A percentile compares a stretch with the other conserved stretches of the same genome.
These are phyloP conservation scores for Conticribra weissflogii DNA, from an alignment of 108 stramenopile species.

Conservation along the genomic window DNA sequence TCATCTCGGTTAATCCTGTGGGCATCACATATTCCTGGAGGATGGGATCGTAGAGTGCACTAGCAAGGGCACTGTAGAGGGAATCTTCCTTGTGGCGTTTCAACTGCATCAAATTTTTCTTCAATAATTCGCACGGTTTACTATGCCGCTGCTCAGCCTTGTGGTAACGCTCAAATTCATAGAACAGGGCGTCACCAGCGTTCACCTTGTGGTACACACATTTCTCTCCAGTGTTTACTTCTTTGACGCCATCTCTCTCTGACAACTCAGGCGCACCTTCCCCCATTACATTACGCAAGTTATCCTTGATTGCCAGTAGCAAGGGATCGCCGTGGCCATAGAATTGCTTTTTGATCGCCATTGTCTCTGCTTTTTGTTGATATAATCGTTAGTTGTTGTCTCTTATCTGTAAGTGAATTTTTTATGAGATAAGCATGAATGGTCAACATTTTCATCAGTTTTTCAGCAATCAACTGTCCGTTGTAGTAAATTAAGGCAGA, in stretches of 20 bases:
- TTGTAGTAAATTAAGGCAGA: too few species aligned
- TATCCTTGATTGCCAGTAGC: slow-evolving; percentile 8
- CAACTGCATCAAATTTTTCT: slow-evolving; percentile 12
- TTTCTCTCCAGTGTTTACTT: too few species aligned
- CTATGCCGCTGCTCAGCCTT: slow-evolving; percentile 16
- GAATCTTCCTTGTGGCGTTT: slow-evolving; percentile 23
- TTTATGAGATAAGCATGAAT: too few species aligned
- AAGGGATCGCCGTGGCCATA: slow-evolving; percentile 32
- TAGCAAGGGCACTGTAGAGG: slow-evolving; percentile 1
- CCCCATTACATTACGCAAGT: too few species aligned
- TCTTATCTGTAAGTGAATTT: not conserved
- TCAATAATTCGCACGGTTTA: too few species aligned
- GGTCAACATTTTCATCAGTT: too few species aligned
- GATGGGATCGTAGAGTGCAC: slow-evolving; percentile 24
- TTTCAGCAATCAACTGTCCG: too few species aligned
- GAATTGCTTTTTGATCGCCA: slow-evolving; percentile 18
- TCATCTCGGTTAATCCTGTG: slow-evolving; percentile 2
- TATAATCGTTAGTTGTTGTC: slow-evolving; percentile 5
- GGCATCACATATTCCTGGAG: slow-evolving; percentile 27
- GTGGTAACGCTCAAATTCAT: slow-evolving; percentile 21
- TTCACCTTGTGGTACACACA: too few species aligned
- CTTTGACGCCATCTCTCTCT: too few species aligned
- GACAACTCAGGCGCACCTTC: too few species aligned
- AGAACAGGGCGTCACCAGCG: slow-evolving; percentile 34
- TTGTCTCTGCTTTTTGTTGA: not conserved